A percentile compares a stretch with the other conserved stretches of the same genome.
Conservation (phyloP, 1,284 basidiomycete genomes). For the Pulveroboletus sp. region DNA sequence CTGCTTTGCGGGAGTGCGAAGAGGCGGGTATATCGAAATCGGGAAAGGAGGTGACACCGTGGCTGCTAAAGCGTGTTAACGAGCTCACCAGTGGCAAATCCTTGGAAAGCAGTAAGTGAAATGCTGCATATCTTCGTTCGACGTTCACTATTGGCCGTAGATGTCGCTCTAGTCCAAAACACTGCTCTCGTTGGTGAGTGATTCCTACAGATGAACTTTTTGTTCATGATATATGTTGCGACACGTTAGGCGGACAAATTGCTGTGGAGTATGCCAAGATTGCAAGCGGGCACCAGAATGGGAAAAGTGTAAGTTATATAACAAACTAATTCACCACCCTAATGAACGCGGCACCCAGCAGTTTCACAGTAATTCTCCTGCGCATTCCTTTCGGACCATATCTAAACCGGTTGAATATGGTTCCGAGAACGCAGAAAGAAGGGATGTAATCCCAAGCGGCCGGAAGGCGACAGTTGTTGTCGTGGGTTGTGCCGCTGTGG, state of each 20-base stretch:
- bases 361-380: slow-evolving; percentile 2
- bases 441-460: background rate
- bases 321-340: background rate
- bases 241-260: slow-evolving; percentile 66
- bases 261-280: slow-evolving; percentile 78
- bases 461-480: slow-evolving; percentile 54
- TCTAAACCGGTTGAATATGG: background rate
- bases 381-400: background rate
- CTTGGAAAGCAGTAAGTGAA: slow-evolving; percentile 64
- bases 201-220: background rate
- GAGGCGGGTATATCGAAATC: slow-evolving; percentile 76
- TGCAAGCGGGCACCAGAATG: slow-evolving; percentile 20
- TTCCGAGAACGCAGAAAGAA: background rate
- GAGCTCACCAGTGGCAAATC: slow-evolving; percentile 82
- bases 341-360: slow-evolving; percentile 12
- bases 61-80: slow-evolving; percentile 85
- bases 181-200: slow-evolving; percentile 81
- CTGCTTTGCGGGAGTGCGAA: slow-evolving; percentile 84
- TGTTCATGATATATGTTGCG: background rate
- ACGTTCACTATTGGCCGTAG: slow-evolving; percentile 40
- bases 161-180: slow-evolving; percentile 89
- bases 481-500: slow-evolving; percentile 84
- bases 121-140: background rate
- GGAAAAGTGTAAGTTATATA: slow-evolving; percentile 22
- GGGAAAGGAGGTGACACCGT: slow-evolving; percentile 95